Evolutionary conservation across 345 rosid species (phyloP).

Genomic region (Nasturtium officinale): DNA sequence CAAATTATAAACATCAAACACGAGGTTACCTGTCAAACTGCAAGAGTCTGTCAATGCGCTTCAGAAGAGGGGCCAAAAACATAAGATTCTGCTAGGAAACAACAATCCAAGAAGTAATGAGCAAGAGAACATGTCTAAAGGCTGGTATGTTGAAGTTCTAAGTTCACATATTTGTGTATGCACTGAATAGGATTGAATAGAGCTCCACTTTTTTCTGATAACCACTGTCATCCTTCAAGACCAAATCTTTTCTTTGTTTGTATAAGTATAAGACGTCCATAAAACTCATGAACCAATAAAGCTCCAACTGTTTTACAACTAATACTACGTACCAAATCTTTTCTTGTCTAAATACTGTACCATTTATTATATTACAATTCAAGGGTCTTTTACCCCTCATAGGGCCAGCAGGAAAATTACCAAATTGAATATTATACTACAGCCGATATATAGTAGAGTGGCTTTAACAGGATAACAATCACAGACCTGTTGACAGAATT

Average conservation of each 20-base stretch:
- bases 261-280: conserved; percentile 12
- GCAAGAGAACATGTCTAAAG: conserved; percentile 15
- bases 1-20: conserved; percentile 26
- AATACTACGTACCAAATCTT: background rate
- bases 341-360: background rate
- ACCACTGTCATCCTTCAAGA: conserved; percentile 7
- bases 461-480: conserved; percentile 22
- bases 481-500: conserved; percentile 88
- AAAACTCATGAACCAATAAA: background rate
- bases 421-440: background rate
- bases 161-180: conserved; percentile 18
- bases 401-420: background rate
- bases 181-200: background rate
- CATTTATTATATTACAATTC: background rate
- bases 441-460: conserved; percentile 5
- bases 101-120: conserved; percentile 35
- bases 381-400: background rate
- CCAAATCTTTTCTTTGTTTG: background rate
- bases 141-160: background rate
- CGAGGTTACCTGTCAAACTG: conserved; percentile 83
- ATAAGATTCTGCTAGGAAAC: conserved; percentile 65
- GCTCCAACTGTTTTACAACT: background rate
- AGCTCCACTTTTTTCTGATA: conserved; percentile 15
- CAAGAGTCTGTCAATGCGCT: conserved; percentile 90
- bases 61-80: conserved; percentile 87